Percentiles rank a stretch among this genome's conserved stretches.
Conservation (phyloP, 2,329 filamentous ascomycete species). For the Epichloe coenophiala region DNA sequence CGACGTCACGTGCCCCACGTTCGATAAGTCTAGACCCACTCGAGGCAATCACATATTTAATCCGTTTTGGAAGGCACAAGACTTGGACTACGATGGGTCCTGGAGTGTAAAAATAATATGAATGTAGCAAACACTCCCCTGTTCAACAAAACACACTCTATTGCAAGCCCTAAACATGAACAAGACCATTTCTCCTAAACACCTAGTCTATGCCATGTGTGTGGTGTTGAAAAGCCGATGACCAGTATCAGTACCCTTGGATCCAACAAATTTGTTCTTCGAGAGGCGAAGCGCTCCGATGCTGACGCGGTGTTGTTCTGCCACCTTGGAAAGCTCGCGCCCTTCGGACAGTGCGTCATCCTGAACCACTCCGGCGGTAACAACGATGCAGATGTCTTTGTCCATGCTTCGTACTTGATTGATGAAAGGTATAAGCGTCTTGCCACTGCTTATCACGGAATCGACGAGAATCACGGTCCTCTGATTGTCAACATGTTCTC, state of each 20-base stretch:
- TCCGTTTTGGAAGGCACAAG: too few relatives aligned
- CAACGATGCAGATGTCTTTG: conserved; percentile 30
- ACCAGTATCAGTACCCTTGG: conserved; percentile 40
- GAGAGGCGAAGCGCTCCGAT: conserved; percentile 42
- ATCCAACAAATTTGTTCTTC: conserved; percentile 40
- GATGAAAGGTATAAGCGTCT: conserved; percentile 34
- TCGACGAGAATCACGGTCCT: conserved; percentile 40
- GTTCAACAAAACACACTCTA: too few relatives aligned
- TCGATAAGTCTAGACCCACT: too few relatives aligned
- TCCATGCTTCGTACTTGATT: conserved; percentile 28
- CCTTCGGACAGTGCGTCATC: conserved; percentile 11
- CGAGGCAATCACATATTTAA: too few relatives aligned
- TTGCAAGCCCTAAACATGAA: too few relatives aligned
- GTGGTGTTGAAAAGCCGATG: conserved; percentile 47
- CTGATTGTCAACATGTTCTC: conserved; percentile 24
- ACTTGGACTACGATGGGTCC: too few relatives aligned
- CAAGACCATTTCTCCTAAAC: too few relatives aligned
- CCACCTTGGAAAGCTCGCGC: conserved; percentile 8
- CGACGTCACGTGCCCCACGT: too few relatives aligned
- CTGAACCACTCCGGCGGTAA: conserved; percentile 44
- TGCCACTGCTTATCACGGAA: conserved; percentile 46
- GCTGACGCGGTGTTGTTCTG: conserved; percentile 12
- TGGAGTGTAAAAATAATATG: too few relatives aligned
- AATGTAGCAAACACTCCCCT: too few relatives aligned
- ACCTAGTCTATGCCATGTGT: conserved; percentile 19